Base-by-base conservation (phyloP, 148 eudicot genomes). In the Heliosperma pusillum region DNA sequence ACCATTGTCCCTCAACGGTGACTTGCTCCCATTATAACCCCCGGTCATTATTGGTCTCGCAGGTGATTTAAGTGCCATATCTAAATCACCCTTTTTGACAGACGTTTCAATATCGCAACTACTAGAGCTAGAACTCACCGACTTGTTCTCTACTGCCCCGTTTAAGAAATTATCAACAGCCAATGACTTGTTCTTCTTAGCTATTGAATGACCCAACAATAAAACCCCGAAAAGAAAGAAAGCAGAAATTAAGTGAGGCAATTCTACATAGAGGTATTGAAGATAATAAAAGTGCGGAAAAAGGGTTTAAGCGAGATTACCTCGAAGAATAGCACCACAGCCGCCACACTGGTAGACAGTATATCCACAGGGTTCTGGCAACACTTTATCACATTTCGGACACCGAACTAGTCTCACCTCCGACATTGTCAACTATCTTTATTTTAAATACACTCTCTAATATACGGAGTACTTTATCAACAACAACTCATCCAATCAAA, bases 321-420 rank as follows among this genome's bases (percentile, higher is more conserved):
- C 93, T 81, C 83, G 45, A 66, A 95, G 90, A 80, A 90, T 82
- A 81, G 93, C 85, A 73, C 94, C 97, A 74, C 94, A 95, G 22
- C 94, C 94, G 64, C 99, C 97, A 79, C 99, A 90, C 79, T 86
- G 85, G 74, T 92, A 95, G 77, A 92, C 88, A 63, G 92, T 80
- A 82, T 63, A 81, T 58, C 86, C 88, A 15, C 83, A 77, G 40
- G 90, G 83, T 87, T 95, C 96, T 0, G 96, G 94, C 10, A 95
- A 88, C 69, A 95, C 82, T 61, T 90, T 89, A 74, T 85, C 84
- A 81, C 97, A 95, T 74, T 84, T 90, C 1, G 96, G 97, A 82
- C 97, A 95, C 30, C 92, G 88, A 86, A 95, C 99, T 73, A 92
- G 61, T 0, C 94, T 85, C 9, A 85, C 62, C 73, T 89, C 91